These are phyloP conservation scores for Geosmithia putterillii DNA, from an alignment of 2,329 filamentous ascomycete species.

Conservation along the genomic window DNA sequence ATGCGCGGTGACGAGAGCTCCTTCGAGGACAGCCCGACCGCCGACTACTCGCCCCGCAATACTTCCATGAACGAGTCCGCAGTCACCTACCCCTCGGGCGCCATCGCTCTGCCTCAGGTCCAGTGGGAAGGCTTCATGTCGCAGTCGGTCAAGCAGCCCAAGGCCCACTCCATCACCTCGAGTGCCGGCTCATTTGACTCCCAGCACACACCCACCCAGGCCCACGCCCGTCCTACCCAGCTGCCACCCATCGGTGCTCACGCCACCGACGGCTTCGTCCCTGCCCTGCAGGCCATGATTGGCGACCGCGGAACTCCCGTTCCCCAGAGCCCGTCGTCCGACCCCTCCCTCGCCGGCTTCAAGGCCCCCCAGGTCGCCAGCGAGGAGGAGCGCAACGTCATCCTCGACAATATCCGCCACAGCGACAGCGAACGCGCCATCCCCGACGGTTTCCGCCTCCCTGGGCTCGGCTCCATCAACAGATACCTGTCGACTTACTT, in stretches of 20 bases:
- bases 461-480: slow-evolving; percentile 70
- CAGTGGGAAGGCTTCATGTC: slow-evolving; percentile 87
- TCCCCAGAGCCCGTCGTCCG: slow-evolving; percentile 62
- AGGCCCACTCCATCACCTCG: slow-evolving; percentile 62
- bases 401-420: slow-evolving; percentile 74
- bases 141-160: slow-evolving; percentile 55
- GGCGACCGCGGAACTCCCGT: slow-evolving; percentile 59
- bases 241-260: slow-evolving; percentile 59
- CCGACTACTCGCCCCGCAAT: slow-evolving; percentile 61
- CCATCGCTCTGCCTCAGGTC: slow-evolving; percentile 74
- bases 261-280: slow-evolving; percentile 44
- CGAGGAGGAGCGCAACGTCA: slow-evolving; percentile 75
- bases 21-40: slow-evolving; percentile 45
- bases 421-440: slow-evolving; percentile 74
- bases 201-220: slow-evolving; percentile 44
- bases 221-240: slow-evolving; percentile 47
- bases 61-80: slow-evolving; percentile 65
- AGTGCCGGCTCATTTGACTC: slow-evolving; percentile 57
- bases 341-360: slow-evolving; percentile 49
- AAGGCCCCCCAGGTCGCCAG: slow-evolving; percentile 68
- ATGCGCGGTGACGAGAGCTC: slow-evolving; percentile 46
- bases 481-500: slow-evolving; percentile 94
- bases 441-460: slow-evolving; percentile 80
- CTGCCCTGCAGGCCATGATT: slow-evolving; percentile 59
- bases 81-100: slow-evolving; percentile 63